Base-by-base conservation (phyloP, 148 eudicot genomes). In the Cornus kousa region DNA sequence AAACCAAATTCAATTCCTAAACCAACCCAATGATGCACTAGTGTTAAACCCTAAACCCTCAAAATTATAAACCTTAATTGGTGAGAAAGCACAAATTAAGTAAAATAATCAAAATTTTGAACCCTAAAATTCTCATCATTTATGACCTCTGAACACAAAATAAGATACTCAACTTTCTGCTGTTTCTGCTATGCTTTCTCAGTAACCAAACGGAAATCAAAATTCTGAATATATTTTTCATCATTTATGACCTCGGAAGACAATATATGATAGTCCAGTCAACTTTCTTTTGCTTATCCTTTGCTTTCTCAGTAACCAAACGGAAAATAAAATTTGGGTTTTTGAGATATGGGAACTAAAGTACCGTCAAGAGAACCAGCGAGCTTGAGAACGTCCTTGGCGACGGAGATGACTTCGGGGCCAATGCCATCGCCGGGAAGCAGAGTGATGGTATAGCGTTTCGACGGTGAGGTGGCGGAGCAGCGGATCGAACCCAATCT, bases 391-490 rank as follows among this genome's bases (percentile, higher is more conserved):
- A 91, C 97, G 74, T 85, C 80, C 75, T 87, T 91, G 78, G 99
- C 92, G 69, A 93, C 93, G 57, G 97, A 88, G 72, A 95, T 80
- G 74, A 93, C 91, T 82, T 95, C 98, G 37, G 98, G 98, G 68
- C 98, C 98, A 70, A 95, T 91, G 77, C 98, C 98, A 74, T 95
- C 98, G 16, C 97, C 98, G 57, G 98, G 97, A 71, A 95, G 96
- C 31, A 95, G 91, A 70, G 97, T 95, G 86, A 95, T 82, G 80
- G 69, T 69, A 91, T 93, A 95, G 77, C 90, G 82, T 79, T 80
- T 88, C 0, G 85, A 37, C 10, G 87, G 53, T 46, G 91, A 6
- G 39, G 86, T 82, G 35, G 88, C 88, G 64, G 91, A 81, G 90
- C 94, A 91, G 3, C 85, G 86, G 81, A 88, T 78, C 2, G 71